Base-by-base conservation (phyloP, 768 basidiomycete genomes). In the Mycena pura region DNA sequence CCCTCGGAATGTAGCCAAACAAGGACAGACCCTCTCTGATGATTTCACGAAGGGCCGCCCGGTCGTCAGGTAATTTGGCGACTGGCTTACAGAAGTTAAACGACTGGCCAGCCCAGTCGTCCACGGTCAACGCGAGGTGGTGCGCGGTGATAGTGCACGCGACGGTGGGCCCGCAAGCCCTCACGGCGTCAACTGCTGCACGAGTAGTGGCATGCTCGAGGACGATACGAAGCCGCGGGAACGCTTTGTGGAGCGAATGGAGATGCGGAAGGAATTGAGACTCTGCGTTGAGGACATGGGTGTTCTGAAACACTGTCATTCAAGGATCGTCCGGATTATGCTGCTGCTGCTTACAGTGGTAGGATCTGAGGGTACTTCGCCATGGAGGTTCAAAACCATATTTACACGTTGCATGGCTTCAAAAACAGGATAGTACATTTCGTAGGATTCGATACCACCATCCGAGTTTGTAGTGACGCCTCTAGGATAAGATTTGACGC, bases 11-110 rank as follows among this genome's bases (percentile, higher is more conserved):
- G 24, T 17, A 29, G 13, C 36, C 9, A 29, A 32, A 11, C 8
- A 29, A 24, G 22, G 51, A 57, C 77, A 40, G 61, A 91, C 93
- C 93, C 79, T 92, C 85, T 63, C 75, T 80, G 44, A 97, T 83
- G 27, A 95, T 87, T 21, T 90, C 82, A 49, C 86, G 84, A 57
- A 99, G 76, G 14, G 96, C 95, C 68, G 86, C 75, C 15, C 96
- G 84, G 73, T 99, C 97, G 65, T 91, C 89, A 2, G 96, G 96
- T 73, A 87, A 95, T 76, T 99, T 99, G 13, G 97, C 95, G 21
- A 99, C 91, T 0, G 97, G 97, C 75, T 99, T 99, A 82, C 97
- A 99, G 77, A 91, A 99, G 70, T 96, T 86, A 85, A 92, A 95
- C 3, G 93, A 86, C 74, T 99, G 95, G 2, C 95, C 93, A 2